Percentiles rank a stretch among this genome's conserved stretches.
Evolutionary conservation across 176 grass and related monocot genomes (phyloP).

Genomic region (Ampelocalamus luodianensis): DNA sequence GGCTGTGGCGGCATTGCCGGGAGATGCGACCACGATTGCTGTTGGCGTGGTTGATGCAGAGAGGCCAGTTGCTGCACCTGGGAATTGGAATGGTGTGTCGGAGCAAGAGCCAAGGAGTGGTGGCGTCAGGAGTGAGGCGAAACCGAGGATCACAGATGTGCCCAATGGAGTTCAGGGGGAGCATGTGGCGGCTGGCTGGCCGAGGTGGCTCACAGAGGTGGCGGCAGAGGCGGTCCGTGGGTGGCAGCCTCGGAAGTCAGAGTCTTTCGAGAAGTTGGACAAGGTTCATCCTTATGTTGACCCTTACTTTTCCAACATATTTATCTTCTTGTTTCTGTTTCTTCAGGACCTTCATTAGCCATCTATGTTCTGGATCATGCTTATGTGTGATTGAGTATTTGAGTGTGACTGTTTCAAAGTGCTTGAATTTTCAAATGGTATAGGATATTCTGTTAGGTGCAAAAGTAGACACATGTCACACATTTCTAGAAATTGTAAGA

Average conservation of each 20-base stretch:
- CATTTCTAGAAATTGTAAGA: neutral
- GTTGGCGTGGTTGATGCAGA: slow-evolving; percentile 49
- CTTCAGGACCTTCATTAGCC: slow-evolving; percentile 26
- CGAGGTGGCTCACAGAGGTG: slow-evolving; percentile 87
- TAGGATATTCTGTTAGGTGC: slow-evolving; percentile 19
- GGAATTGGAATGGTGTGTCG: slow-evolving; percentile 20
- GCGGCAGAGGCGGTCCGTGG: slow-evolving; percentile 82
- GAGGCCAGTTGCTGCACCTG: slow-evolving; percentile 35
- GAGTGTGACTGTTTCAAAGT: neutral
- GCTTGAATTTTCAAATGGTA: slow-evolving; percentile 11
- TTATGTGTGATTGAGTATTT: slow-evolving; percentile 4
- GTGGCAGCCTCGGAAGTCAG: slow-evolving; percentile 89
- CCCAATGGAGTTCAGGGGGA: slow-evolving; percentile 64
- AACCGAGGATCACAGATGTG: slow-evolving; percentile 53
- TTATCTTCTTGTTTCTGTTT: slow-evolving; percentile 7
- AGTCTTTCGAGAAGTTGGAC: slow-evolving; percentile 94
- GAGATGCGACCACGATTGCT: slow-evolving; percentile 25
- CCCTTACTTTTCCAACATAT: slow-evolving; percentile 5
- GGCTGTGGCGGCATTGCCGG: slow-evolving; percentile 45
- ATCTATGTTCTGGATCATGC: slow-evolving; percentile 33
- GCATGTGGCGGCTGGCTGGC: slow-evolving; percentile 78
- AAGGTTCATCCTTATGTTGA: slow-evolving; percentile 62
- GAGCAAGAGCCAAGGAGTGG: slow-evolving; percentile 43
- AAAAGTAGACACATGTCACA: slow-evolving; percentile 18
- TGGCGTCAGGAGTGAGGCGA: slow-evolving; percentile 31